phyloP scores from a whole-genome alignment of 768 basidiomycete genomes.

The Suillus alpinus region DNA sequence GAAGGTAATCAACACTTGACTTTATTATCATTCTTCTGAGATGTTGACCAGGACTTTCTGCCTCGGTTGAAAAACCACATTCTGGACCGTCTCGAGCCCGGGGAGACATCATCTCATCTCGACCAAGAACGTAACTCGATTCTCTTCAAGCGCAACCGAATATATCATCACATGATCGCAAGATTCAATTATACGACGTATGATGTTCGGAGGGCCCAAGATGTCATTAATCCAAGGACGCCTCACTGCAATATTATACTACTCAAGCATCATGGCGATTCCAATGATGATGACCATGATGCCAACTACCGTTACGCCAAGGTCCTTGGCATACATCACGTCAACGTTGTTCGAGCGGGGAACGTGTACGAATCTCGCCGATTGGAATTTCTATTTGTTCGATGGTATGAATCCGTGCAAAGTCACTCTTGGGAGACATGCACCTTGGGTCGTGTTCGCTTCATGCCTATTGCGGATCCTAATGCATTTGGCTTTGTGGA shows the following conservation, averaged over 20 bases:
- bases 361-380: background rate
- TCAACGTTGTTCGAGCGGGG: background rate
- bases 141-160: conserved; percentile 13
- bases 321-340: conserved; percentile 2
- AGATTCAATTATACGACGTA: conserved; percentile 1
- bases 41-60: conserved; percentile 4
- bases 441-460: background rate
- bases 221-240: conserved; percentile 36
- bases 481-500: conserved; percentile 4
- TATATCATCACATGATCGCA: conserved; percentile 7
- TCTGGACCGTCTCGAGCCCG: conserved; percentile 5
- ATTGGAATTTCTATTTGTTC: background rate
- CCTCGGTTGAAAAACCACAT: conserved; percentile 5
- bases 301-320: background rate
- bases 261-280: conserved; percentile 2
- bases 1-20: conserved; percentile 10
- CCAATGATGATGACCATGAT: background rate
- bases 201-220: conserved; percentile 37
- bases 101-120: background rate
- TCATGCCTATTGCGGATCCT: background rate
- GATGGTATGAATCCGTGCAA: background rate
- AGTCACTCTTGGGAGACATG: background rate
- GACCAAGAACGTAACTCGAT: conserved; percentile 18
- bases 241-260: conserved; percentile 35
- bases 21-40: background rate